Percentiles rank a stretch among this genome's conserved stretches.
These are phyloP conservation scores for Apostasia ramifera DNA, from an alignment of 106 monocot species.

Conservation along the genomic window DNA sequence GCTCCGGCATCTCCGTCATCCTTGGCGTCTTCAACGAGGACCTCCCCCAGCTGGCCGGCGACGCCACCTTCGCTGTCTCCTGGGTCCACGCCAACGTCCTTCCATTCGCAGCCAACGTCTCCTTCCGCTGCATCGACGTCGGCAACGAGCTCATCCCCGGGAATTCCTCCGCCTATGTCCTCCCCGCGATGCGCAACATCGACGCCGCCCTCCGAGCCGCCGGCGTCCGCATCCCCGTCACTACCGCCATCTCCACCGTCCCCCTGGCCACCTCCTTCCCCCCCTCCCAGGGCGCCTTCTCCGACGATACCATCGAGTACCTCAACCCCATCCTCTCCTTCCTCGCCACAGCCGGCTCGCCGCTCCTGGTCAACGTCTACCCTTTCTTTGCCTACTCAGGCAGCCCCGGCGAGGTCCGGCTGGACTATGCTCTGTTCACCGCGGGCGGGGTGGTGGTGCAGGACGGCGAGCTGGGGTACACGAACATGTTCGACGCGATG, in stretches of 20 bases:
- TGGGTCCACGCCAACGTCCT: slow-evolving; percentile 25
- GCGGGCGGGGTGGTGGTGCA: slow-evolving; percentile 9
- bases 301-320: neutral
- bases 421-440: slow-evolving; percentile 15
- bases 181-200: slow-evolving; percentile 30
- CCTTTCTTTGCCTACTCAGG: slow-evolving; percentile 17
- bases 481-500: slow-evolving; percentile 19
- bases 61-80: slow-evolving; percentile 7
- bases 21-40: slow-evolving; percentile 22
- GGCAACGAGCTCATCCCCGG: slow-evolving; percentile 80
- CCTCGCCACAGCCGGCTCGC: neutral
- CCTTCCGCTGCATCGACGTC: slow-evolving; percentile 44
- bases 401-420: neutral
- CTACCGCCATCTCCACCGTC: slow-evolving; percentile 9
- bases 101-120: slow-evolving; percentile 8
- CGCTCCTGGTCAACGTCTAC: slow-evolving; percentile 16
- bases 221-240: slow-evolving; percentile 11
- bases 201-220: slow-evolving; percentile 4
- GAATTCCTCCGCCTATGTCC: slow-evolving; percentile 19
- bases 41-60: slow-evolving; percentile 15
- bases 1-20: slow-evolving; percentile 17
- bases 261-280: slow-evolving; percentile 13
- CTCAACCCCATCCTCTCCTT: slow-evolving; percentile 3
- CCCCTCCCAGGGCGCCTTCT: slow-evolving; percentile 17
- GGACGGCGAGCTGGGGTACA: slow-evolving; percentile 15